Evolutionary conservation across 441 rosid genomes (phyloP).

Genomic region (Adansonia madagascariensis): DNA sequence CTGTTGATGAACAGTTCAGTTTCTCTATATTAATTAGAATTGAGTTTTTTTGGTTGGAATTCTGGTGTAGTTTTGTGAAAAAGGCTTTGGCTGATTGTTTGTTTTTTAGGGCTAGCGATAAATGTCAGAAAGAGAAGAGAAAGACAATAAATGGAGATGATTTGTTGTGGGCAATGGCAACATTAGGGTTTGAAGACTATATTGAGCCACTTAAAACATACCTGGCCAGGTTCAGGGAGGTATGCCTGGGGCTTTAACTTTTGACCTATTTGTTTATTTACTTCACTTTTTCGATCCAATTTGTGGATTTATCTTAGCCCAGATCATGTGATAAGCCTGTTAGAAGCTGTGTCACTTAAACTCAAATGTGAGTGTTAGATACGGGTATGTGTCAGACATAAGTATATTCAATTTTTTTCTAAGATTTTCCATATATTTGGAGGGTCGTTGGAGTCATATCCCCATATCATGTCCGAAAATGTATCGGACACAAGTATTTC

Average conservation of each 20-base stretch:
- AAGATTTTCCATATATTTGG: no score
- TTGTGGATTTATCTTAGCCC: not conserved
- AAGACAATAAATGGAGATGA: slow-evolving; percentile 70
- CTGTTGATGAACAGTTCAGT: not conserved
- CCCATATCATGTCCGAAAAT: no score
- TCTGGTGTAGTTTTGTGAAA: not conserved
- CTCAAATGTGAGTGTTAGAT: no score
- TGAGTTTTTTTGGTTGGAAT: not conserved
- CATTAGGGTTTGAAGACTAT: slow-evolving; percentile 65
- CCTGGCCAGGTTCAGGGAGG: slow-evolving; percentile 63
- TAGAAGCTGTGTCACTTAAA: not conserved
- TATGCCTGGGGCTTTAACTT: slow-evolving; percentile 14
- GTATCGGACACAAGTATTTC: no score
- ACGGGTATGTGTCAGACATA: no score
- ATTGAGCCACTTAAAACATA: slow-evolving; percentile 63
- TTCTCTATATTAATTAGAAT: not conserved
- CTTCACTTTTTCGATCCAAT: slow-evolving; percentile 2
- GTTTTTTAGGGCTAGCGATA: slow-evolving; percentile 55
- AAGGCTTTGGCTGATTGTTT: slow-evolving; percentile 13
- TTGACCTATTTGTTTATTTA: not conserved
- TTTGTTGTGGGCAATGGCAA: slow-evolving; percentile 70
- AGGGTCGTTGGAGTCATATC: no score
- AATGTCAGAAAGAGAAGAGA: slow-evolving; percentile 67
- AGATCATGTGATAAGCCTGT: not conserved
- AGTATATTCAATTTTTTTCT: no score